Percentiles rank a stretch among this genome's conserved stretches.
These are phyloP conservation scores for Debaryomyces coudertii DNA, from an alignment of 1,139 yeast genomes.

Conservation along the genomic window DNA sequence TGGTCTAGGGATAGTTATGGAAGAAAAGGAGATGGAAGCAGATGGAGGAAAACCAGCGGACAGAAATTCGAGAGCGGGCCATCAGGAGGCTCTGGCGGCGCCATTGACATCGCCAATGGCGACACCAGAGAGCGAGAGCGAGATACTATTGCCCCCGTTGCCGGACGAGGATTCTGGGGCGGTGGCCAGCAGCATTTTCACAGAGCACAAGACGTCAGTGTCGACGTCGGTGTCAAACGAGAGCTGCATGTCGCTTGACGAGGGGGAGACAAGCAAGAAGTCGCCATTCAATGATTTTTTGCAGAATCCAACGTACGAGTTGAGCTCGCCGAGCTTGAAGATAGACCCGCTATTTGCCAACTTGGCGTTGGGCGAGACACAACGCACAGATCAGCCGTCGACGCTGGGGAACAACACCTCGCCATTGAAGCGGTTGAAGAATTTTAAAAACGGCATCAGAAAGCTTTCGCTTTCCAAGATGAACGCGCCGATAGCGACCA, in stretches of 20 bases:
- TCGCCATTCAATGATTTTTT: slow-evolving; percentile 15
- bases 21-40: slow-evolving; percentile 22
- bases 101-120: not conserved
- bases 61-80: not conserved
- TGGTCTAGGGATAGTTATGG: slow-evolving; percentile 39
- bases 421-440: slow-evolving; percentile 39
- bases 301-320: slow-evolving; percentile 17
- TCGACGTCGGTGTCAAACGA: slow-evolving; percentile 3
- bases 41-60: not conserved
- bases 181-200: not conserved
- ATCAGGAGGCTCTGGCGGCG: slow-evolving; percentile 2
- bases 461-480: slow-evolving; percentile 29
- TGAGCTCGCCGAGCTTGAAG: slow-evolving; percentile 23
- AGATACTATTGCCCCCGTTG: slow-evolving; percentile 42
- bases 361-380: slow-evolving; percentile 1
- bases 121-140: slow-evolving; percentile 19
- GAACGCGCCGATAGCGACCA: slow-evolving; percentile 41
- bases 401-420: slow-evolving; percentile 22
- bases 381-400: not conserved
- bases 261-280: not conserved
- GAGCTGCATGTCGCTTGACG: slow-evolving; percentile 1
- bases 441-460: slow-evolving; percentile 38
- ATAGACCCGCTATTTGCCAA: slow-evolving; percentile 13
- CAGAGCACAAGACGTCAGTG: slow-evolving; percentile 4
- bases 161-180: slow-evolving; percentile 26